Evolutionary conservation across 345 rosid species (phyloP), one percentile per base, ranked within the genome.

Genomic region (Lepidium sativum): DNA sequence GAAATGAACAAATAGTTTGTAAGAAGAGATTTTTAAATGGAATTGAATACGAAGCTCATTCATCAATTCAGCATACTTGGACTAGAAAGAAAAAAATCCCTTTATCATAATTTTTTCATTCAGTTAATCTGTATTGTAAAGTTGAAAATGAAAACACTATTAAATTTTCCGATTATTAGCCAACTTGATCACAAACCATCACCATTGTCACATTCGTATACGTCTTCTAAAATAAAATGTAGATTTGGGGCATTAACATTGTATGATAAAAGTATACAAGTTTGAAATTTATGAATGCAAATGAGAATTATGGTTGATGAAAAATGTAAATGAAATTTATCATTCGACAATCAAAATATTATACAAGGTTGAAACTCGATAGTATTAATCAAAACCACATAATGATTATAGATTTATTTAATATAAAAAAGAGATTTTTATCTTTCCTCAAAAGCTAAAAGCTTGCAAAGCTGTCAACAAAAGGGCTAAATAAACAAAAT

Each of bases 391-490:
- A 67, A 56, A 56, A 34, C 56, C 23, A 47, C 57, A 56, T 11
- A 57, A 47, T 57, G 50, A 47, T 14, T 67, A 47, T 16, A 23
- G 57, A n/a, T 6, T 23, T 9, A 20, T 53, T 6, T 9, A 17
- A 9, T 17, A 16, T 12, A 44, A 17, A 43, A 5, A 31, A 70
- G 41, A 70, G 62, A 62, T 63, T 62, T 62, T 34, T 21, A 10
- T 33, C 27, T 60, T 20, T 49, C 39, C 55, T 9, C 59, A 63
- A 63, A 71, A 65, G 70, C 65, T 14, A 71, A 63, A 21, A 40
- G 67, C 44, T 40, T 20, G 60, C 44, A 38, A 61, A 40, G 73
- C 73, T 68, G 73, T 50, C 73, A 68, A 4, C 58, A 48, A 48
- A 47, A 67, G 49, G 56, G 39, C 20, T 29, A 17, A 69, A 52